Percentiles rank a stretch among this genome's conserved stretches.
Conservation (phyloP, 2,329 filamentous ascomycete species). For the Coniochaeta sp. region DNA sequence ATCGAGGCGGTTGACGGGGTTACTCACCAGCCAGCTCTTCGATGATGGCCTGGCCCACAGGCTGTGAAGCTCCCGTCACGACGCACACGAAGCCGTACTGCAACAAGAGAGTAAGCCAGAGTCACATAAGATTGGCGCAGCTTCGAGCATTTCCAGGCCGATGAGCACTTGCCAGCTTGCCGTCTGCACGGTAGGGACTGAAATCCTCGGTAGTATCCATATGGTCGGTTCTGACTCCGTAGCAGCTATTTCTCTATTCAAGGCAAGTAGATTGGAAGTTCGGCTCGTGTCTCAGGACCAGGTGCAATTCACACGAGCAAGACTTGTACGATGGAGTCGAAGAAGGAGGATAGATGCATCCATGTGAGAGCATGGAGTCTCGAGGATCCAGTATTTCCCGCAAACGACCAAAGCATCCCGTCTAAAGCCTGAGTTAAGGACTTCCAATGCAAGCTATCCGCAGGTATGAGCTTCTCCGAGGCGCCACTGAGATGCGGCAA, state of each 20-base stretch:
- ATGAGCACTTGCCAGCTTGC: conserved; percentile 39
- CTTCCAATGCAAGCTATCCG: not conserved
- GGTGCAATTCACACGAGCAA: not conserved
- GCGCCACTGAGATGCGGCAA: conserved; percentile 1
- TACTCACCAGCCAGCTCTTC: conserved; percentile 46
- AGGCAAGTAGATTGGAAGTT: not conserved
- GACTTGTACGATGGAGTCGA: not conserved
- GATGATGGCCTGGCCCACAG: conserved; percentile 53
- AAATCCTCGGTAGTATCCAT: conserved; percentile 37
- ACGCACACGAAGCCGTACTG: conserved; percentile 59
- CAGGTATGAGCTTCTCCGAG: conserved; percentile 3
- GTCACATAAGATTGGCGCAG: not conserved
- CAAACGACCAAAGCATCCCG: not conserved
- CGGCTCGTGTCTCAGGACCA: not conserved
- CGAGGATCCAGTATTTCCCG: not conserved
- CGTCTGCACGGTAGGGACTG: conserved; percentile 49
- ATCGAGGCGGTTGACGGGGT: not conserved
- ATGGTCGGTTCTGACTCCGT: not conserved
- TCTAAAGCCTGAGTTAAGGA: not conserved
- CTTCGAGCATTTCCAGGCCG: not conserved
- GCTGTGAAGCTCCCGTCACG: conserved; percentile 54
- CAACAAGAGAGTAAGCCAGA: conserved; percentile 1
- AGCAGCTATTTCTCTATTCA: not conserved
- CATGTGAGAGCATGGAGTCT: not conserved
- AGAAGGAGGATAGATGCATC: not conserved